Evolutionary conservation across 2,329 filamentous ascomycete genomes (phyloP), one percentile per base, ranked within the genome.

Genomic region (Fusarium solani-melongenae): DNA sequence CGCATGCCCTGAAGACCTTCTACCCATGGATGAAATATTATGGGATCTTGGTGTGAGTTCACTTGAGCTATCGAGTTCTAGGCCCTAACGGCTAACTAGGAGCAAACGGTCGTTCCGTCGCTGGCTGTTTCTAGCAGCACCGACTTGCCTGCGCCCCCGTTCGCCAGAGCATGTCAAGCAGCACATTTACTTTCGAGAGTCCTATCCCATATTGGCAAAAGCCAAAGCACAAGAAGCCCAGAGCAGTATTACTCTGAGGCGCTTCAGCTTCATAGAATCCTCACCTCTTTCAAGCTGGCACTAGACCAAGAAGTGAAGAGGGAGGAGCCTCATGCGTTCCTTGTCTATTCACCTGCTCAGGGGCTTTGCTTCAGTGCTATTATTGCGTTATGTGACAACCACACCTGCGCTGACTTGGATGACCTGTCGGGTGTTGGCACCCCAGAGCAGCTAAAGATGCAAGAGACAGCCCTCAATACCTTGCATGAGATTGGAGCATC

Each of bases 71-170:
- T 22, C 11, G 4, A 29, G 17, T 53, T 22, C 6, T 1, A 14
- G 3, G 5, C 17, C 20, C 31, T 55, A 33, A 55, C 8, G 7
- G 14, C 20, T 3, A 15, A 9, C 11, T 12, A 67, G 65, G 65
- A 67, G 14, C 66, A 68, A 68, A 36, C 61, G 2, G 34, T 56
- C 7, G 53, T 59, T 29, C 61, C 66, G 8, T 68, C 66, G 6
- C 66, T 68, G 8, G 61, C 66, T n/a, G 44, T 68, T 29, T 64
- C 46, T 9, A 63, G 66, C 53, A 46, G 55, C 38, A 68, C 66
- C 4, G 41, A 39, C 24, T 24, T 64, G 14, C 55, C 61, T 38
- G 53, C 66, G 8, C 41, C 66, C 7, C 53, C 66, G 14, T 61
- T 68, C 22, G 60, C 66, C 10, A 33, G 66, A 57, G 57, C 61